Evolutionary conservation across 2,329 filamentous ascomycete genomes (phyloP).

Genomic region (Meredithiella fracta): DNA sequence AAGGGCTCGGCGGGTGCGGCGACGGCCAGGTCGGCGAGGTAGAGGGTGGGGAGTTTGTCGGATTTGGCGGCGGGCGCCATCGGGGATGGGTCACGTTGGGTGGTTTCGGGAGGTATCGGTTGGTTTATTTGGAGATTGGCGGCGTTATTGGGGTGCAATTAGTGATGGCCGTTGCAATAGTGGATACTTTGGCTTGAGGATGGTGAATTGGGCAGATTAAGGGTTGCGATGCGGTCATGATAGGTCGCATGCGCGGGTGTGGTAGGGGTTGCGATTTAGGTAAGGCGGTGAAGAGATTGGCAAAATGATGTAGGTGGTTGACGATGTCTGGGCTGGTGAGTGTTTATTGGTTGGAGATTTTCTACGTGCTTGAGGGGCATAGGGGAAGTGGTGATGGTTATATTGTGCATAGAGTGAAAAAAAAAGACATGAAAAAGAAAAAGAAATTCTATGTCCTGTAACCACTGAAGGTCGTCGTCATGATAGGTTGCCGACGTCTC

Average conservation of each 20-base stretch:
- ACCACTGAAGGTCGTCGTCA: no score
- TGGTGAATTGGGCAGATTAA: background rate
- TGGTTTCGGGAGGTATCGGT: background rate
- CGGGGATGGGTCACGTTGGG: background rate
- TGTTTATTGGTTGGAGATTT: no score
- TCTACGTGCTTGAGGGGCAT: no score
- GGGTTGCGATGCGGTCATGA: background rate
- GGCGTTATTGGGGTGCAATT: no score
- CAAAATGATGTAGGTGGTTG: background rate
- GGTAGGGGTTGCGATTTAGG: conserved; percentile 11
- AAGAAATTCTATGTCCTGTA: no score
- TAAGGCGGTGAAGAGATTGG: conserved; percentile 17
- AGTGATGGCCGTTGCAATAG: no score
- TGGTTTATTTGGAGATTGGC: background rate
- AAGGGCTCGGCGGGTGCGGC: conserved; percentile 1
- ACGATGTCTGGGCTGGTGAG: no score
- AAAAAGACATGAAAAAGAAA: no score
- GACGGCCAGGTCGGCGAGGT: background rate
- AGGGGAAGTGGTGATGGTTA: no score
- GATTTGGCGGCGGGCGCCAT: background rate
- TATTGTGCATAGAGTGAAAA: no score
- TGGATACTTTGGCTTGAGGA: no score
- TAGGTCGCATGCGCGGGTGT: background rate
- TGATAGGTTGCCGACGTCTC: no score
- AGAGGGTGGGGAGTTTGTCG: background rate